phyloP scores from a whole-genome alignment of 352 stramenopile species.

The Phytophthora colocasiae region DNA sequence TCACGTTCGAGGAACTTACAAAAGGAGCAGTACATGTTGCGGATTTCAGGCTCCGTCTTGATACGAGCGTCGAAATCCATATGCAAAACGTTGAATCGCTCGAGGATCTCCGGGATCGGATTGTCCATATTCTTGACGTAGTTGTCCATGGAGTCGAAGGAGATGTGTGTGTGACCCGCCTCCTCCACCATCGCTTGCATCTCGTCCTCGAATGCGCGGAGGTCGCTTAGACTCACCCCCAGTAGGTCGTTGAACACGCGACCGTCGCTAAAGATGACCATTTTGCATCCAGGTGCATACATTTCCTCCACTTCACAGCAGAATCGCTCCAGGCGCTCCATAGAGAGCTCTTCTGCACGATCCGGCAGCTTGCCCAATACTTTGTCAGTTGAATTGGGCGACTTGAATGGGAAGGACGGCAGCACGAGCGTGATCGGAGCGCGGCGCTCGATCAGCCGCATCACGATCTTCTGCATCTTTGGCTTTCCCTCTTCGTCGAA shows the following conservation, averaged over 20 bases:
- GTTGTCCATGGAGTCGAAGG: conserved; percentile 30
- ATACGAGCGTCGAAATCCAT: conserved; percentile 29
- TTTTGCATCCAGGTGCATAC: conserved; percentile 23
- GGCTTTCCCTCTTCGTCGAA: conserved; percentile 25
- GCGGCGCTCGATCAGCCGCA: conserved; percentile 19
- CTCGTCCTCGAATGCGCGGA: conserved; percentile 18
- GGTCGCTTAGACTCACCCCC: conserved; percentile 14
- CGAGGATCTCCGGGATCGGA: conserved; percentile 22
- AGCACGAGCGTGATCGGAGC: conserved; percentile 25
- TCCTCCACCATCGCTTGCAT: conserved; percentile 23
- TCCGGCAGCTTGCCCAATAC: conserved; percentile 24
- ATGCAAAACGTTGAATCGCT: conserved; percentile 22
- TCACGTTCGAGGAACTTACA: conserved; percentile 31
- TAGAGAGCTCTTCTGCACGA: conserved; percentile 19
- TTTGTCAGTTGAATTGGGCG: conserved; percentile 26
- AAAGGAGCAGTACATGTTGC: conserved; percentile 30
- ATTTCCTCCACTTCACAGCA: conserved; percentile 23
- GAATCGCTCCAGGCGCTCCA: conserved; percentile 26
- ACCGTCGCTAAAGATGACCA: conserved; percentile 29
- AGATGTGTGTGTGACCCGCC: conserved; percentile 24
- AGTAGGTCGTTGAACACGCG: conserved; percentile 28
- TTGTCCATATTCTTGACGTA: conserved; percentile 28
- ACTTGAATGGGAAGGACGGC: conserved; percentile 28
- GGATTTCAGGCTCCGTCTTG: conserved; percentile 17
- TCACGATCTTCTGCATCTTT: conserved; percentile 26